Conservation (phyloP, 2,329 filamentous ascomycete species). For the Apiospora arundinis region DNA sequence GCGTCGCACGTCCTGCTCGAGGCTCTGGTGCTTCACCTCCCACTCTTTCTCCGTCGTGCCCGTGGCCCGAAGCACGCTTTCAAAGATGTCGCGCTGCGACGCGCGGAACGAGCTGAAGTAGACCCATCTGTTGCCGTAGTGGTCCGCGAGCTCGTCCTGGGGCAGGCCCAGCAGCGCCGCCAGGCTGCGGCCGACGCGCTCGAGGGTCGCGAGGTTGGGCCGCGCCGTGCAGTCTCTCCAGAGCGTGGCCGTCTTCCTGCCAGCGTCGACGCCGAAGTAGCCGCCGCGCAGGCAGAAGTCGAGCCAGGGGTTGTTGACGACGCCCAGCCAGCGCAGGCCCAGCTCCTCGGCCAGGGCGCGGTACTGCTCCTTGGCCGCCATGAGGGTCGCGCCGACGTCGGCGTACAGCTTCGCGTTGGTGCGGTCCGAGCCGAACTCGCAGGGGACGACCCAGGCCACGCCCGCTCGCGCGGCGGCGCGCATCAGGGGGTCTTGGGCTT, state of each 20-base stretch:
- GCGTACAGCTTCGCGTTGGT: constrained; percentile 31
- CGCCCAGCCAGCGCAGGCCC: neutral
- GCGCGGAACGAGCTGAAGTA: constrained; percentile 43
- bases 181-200: constrained; percentile 42
- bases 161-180: constrained; percentile 44
- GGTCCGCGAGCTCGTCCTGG: constrained; percentile 35
- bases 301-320: constrained; percentile 39
- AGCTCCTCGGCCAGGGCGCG: constrained; percentile 11
- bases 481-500: constrained; percentile 35
- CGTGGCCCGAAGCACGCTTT: constrained; percentile 41
- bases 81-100: constrained; percentile 44
- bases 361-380: constrained; percentile 35
- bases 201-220: constrained; percentile 39
- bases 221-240: constrained; percentile 39
- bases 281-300: constrained; percentile 39
- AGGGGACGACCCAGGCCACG: constrained; percentile 40
- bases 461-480: constrained; percentile 42
- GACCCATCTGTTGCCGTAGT: constrained; percentile 40
- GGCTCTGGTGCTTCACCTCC: constrained; percentile 33
- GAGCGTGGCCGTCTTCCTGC: constrained; percentile 37
- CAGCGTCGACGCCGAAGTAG: constrained; percentile 41
- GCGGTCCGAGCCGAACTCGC: constrained; percentile 41
- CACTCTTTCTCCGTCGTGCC: constrained; percentile 39
- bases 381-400: constrained; percentile 29
- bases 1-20: constrained; percentile 28